These are phyloP conservation scores for Colletotrichum euphorbiae DNA, from an alignment of 2,329 filamentous ascomycete species.

Conservation along the genomic window DNA sequence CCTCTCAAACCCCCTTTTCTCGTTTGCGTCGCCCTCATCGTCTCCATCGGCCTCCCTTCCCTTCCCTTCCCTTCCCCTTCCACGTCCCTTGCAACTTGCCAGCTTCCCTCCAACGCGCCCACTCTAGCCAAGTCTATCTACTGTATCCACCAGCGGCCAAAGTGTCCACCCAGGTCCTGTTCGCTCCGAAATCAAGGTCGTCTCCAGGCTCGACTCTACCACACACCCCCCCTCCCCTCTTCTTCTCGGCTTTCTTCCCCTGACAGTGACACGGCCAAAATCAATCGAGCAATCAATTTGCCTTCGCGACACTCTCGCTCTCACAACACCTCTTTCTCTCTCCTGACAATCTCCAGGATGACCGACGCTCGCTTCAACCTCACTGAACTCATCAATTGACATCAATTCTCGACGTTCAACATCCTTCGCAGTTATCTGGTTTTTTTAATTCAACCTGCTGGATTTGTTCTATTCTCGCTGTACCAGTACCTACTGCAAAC, in stretches of 20 bases:
- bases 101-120: neutral
- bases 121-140: slow-evolving; percentile 6
- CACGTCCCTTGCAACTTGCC: too few relatives aligned
- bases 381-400: neutral
- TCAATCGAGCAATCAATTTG: slow-evolving; percentile 21
- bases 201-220: slow-evolving; percentile 7
- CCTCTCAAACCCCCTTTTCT: too few relatives aligned
- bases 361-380: slow-evolving; percentile 37
- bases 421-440: neutral
- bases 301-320: neutral
- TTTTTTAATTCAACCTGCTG: slow-evolving; percentile 8
- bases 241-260: slow-evolving; percentile 9
- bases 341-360: slow-evolving; percentile 31
- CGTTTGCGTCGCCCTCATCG: neutral
- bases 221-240: neutral
- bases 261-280: slow-evolving; percentile 12
- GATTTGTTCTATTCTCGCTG: neutral
- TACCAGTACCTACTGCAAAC: neutral
- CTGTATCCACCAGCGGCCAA: neutral
- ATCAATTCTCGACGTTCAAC: neutral
- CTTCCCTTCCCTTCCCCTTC: too few relatives aligned
- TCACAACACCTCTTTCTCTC: neutral
- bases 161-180: neutral
- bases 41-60: slow-evolving; percentile 1
- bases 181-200: slow-evolving; percentile 11